Base-by-base conservation (phyloP, 495 filamentous ascomycete genomes). In the Jackrogersella multiformis region DNA sequence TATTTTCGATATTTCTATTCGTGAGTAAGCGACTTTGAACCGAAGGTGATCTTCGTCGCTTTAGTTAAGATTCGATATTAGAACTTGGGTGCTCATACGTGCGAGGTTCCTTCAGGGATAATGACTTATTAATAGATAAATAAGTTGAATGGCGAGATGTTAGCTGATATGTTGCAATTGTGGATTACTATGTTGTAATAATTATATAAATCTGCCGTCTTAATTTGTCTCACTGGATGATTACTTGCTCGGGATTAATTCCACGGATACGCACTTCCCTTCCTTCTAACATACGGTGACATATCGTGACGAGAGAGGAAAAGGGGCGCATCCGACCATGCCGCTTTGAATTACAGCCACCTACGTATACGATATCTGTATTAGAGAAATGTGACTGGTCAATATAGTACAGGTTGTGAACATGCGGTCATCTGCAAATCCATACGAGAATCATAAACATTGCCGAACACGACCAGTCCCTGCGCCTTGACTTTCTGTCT, bases 331-430 rank as follows among this genome's bases (percentile, higher is more conserved):
- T 9, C 30, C 48, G 48, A 28, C 28, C n/a, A 35, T 5, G 28
- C 48, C 48, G 48, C 45, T 32, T 20, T 16, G 23, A n/a, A 15
- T 34, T 5, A 28, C 26, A 32, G 45, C 45, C 45, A 26, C 15
- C 23, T 36, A 53, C 32, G 28, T 36, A 36, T 1, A 36, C 24
- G 16, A 12, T 36, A 8, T 30, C 30, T 36, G n/a, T n/a, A 36
- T 23, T 53, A 8, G 48, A 53, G 61, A 36, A 28, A 53, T 53
- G n/a, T 59, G 54, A 44, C 55, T 65, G 54, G 62, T 51, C 61
- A 44, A 12, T 51, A 41, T n/a, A 24, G 34, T 42, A 56, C 35
- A 30, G 12, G 3, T 36, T 48, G 41, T 52, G n/a, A 45, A 65
- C 62, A 53, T 36, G 54, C 36, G 62, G 62, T 30, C 28, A 36